These are phyloP conservation scores for Fabrea salina DNA, from an alignment of 169 alveolate species.

Conservation along the genomic window DNA sequence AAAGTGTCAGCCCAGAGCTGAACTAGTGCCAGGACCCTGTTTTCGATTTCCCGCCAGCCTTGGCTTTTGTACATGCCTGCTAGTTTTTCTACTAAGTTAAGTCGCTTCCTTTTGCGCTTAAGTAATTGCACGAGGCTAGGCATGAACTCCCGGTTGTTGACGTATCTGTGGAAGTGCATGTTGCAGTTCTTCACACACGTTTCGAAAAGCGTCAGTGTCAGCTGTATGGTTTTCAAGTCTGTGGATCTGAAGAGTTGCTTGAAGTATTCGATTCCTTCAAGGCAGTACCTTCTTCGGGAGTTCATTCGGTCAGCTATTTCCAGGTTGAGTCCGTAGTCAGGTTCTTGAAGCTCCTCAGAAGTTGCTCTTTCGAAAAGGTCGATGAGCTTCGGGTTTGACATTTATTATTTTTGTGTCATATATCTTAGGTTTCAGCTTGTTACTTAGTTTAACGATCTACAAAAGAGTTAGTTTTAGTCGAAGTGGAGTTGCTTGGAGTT, in stretches of 20 bases:
- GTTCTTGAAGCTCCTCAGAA: constrained; percentile 11
- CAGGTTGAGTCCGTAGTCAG: not conserved
- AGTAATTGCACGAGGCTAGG: not conserved
- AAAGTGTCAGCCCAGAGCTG: constrained; percentile 75
- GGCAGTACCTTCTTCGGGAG: constrained; percentile 23
- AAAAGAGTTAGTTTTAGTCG: too few species aligned
- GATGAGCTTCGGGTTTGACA: constrained; percentile 14
- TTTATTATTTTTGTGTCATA: too few species aligned
- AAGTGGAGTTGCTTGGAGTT: too few species aligned
- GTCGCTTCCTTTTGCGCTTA: not conserved
- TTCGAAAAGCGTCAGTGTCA: constrained; percentile 9
- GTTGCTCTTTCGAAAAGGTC: constrained; percentile 33
- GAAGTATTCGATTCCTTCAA: constrained; percentile 31
- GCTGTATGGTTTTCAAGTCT: not conserved
- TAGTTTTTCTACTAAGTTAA: constrained; percentile 14
- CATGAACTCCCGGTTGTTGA: not conserved
- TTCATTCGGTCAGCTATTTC: constrained; percentile 24
- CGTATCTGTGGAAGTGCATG: constrained; percentile 3
- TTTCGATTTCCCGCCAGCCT: constrained; percentile 41
- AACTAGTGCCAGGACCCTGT: constrained; percentile 42
- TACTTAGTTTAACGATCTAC: too few species aligned
- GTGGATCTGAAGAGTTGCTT: constrained; percentile 20
- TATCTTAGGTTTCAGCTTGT: too few species aligned
- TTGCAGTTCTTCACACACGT: constrained; percentile 30
- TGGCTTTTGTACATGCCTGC: constrained; percentile 20